Percentiles rank a stretch among this genome's conserved stretches.
Conservation (phyloP, 2,329 filamentous ascomycete genomes). For the Fusarium bactridioides region DNA sequence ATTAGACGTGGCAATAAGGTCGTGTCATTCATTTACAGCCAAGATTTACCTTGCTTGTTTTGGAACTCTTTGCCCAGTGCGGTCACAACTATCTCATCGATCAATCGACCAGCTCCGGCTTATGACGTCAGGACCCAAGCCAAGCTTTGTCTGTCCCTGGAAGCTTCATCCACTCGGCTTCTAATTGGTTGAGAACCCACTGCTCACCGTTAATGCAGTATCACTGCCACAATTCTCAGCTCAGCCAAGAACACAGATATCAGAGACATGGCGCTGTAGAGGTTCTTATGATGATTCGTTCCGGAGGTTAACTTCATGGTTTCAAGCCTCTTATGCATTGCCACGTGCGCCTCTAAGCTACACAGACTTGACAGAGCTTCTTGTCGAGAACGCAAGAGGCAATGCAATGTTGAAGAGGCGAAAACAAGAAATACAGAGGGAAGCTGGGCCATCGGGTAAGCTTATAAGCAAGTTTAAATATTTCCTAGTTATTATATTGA, state of each 20-base stretch:
- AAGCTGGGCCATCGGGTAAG: fast-evolving
- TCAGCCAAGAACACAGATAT: not conserved
- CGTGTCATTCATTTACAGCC: not conserved
- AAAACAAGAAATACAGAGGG: not conserved
- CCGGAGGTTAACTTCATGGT: conserved; percentile 5
- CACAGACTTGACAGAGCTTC: not conserved
- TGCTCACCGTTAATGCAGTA: not conserved
- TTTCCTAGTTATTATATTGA: not conserved
- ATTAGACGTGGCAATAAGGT: conserved; percentile 18
- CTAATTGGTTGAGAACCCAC: conserved; percentile 8
- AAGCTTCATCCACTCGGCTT: conserved; percentile 11
- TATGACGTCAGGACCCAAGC: conserved; percentile 27
- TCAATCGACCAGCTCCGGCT: conserved; percentile 10
- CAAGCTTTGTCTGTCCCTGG: conserved; percentile 19
- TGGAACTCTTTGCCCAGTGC: not conserved
- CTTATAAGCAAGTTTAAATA: not conserved
- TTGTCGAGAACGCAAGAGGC: too few species aligned
- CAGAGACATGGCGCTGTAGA: not conserved
- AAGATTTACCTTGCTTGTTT: not conserved
- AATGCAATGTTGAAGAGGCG: too few species aligned
- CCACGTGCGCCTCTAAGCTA: not conserved
- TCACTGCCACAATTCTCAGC: conserved; percentile 2
- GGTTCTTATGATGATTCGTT: not conserved
- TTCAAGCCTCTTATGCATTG: not conserved
- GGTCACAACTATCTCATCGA: conserved; percentile 26